Conservation (phyloP, 2,329 filamentous ascomycete species). For the Aspergillus tubingensis region DNA sequence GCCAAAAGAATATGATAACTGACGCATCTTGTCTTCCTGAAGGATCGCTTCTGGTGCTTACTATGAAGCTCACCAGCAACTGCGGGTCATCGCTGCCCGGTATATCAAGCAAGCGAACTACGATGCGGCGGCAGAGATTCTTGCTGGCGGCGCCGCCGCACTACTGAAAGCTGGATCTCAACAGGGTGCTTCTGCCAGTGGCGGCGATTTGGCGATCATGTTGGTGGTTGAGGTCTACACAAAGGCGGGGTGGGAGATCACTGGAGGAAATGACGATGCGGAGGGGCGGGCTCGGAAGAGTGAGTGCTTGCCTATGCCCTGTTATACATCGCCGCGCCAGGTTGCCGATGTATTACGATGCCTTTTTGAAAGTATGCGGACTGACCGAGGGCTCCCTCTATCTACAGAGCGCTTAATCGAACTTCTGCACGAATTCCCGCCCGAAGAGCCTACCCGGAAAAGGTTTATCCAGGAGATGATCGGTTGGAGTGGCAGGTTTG, state of each 20-base stretch:
- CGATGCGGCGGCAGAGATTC: slow-evolving; percentile 79
- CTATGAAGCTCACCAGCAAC: slow-evolving; percentile 98
- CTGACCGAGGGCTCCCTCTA: background rate
- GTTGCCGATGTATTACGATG: background rate
- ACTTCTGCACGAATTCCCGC: slow-evolving; percentile 76
- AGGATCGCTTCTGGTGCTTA: slow-evolving; percentile 88
- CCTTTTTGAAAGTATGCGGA: background rate
- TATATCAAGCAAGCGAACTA: slow-evolving; percentile 90
- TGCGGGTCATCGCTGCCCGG: slow-evolving; percentile 89
- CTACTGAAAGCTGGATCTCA: slow-evolving; percentile 64
- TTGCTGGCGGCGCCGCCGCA: slow-evolving; percentile 79
- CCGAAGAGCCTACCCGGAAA: slow-evolving; percentile 86
- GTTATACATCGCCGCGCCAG: background rate
- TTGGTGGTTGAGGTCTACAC: slow-evolving; percentile 89
- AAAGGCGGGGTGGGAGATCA: slow-evolving; percentile 73
- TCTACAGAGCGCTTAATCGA: slow-evolving; percentile 65
- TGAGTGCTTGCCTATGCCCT: slow-evolving; percentile 21
- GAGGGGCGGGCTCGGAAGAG: slow-evolving; percentile 66
- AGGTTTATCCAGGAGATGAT: slow-evolving; percentile 87
- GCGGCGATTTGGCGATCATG: slow-evolving; percentile 83
- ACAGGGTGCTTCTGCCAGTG: slow-evolving; percentile 90
- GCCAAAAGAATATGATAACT: slow-evolving; percentile 9
- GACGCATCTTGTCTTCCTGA: slow-evolving; percentile 20
- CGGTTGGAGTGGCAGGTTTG: slow-evolving; percentile 81
- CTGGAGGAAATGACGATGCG: slow-evolving; percentile 55